These are phyloP conservation scores for Lipomyces spencermartinsiae DNA, from an alignment of 805 yeast species.

Conservation along the genomic window DNA sequence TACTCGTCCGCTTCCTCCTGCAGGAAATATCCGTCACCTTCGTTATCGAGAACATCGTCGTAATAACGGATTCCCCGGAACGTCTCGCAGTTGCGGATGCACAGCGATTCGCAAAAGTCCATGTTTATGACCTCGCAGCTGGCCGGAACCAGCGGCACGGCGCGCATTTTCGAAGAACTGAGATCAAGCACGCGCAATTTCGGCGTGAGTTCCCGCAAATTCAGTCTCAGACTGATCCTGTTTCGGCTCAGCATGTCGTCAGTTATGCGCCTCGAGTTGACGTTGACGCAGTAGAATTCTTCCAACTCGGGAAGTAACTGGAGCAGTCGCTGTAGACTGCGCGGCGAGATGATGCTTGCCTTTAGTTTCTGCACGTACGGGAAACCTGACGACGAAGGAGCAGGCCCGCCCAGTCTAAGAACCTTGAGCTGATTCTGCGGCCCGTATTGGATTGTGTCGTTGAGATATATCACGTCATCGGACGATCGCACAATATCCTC, in stretches of 20 bases:
- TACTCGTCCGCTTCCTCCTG: conserved; percentile 19
- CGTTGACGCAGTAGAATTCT: conserved; percentile 19
- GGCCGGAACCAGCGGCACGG: conserved; percentile 20
- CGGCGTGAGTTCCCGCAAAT: conserved; percentile 23
- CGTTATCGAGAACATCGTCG: conserved; percentile 27
- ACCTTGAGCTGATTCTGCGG: conserved; percentile 15
- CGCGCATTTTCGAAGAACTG: conserved; percentile 19
- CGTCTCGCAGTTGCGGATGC: conserved; percentile 17
- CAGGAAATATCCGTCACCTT: conserved; percentile 28
- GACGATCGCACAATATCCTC: conserved; percentile 16
- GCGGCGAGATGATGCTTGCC: conserved; percentile 9
- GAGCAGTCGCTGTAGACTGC: conserved; percentile 20
- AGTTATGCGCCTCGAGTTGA: conserved; percentile 19
- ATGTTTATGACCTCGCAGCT: conserved; percentile 19
- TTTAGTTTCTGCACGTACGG: conserved; percentile 12
- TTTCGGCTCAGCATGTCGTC: conserved; percentile 21
- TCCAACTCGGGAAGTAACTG: conserved; percentile 16
- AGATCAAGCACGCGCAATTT: conserved; percentile 11
- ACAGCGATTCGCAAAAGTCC: conserved; percentile 15
- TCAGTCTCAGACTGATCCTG: conserved; percentile 19
- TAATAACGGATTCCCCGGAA: conserved; percentile 23
- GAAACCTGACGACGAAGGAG: conserved; percentile 3
- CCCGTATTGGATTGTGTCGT: conserved; percentile 4
- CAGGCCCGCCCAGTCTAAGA: conserved; percentile 7
- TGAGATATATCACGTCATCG: conserved; percentile 11